These are phyloP conservation scores for Dactylellina leptospora DNA, from an alignment of 2,329 filamentous ascomycete genomes.

Conservation along the genomic window DNA sequence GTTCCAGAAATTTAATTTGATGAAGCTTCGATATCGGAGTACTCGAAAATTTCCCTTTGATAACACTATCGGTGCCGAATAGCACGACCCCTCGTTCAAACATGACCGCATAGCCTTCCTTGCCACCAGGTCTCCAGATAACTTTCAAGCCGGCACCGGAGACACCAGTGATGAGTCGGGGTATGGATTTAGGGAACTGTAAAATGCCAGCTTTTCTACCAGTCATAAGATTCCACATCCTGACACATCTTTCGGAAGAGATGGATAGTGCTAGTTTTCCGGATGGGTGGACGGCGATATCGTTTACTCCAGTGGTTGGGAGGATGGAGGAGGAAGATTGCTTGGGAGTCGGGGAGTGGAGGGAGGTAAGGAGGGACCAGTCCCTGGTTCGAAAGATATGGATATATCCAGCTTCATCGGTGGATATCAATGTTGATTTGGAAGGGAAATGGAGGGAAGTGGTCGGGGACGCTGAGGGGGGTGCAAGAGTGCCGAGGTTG, in stretches of 20 bases:
- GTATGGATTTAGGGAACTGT: constrained; percentile 78
- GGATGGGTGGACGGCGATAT: constrained; percentile 93
- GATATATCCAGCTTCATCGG: constrained; percentile 89
- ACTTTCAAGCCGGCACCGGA: constrained; percentile 83
- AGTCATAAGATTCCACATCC: constrained; percentile 95
- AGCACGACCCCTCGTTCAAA: constrained; percentile 87
- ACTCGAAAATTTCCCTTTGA: constrained; percentile 76
- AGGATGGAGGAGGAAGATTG: constrained; percentile 70
- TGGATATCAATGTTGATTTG: constrained; percentile 84
- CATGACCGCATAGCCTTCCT: constrained; percentile 81
- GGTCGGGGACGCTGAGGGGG: constrained; percentile 80
- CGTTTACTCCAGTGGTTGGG: constrained; percentile 77
- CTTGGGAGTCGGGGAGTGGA: constrained; percentile 88
- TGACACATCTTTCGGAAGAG: constrained; percentile 87
- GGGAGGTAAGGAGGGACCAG: constrained; percentile 84
- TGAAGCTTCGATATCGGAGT: constrained; percentile 80
- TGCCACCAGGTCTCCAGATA: constrained; percentile 77
- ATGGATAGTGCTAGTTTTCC: constrained; percentile 97
- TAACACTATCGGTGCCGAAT: constrained; percentile 87
- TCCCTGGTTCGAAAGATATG: constrained; percentile 86
- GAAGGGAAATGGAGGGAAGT: constrained; percentile 83
- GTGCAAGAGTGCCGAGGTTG: constrained; percentile 81
- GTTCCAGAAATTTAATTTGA: constrained; percentile 75
- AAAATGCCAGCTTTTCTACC: constrained; percentile 94
- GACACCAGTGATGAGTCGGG: constrained; percentile 78